A percentile compares a stretch with the other conserved stretches of the same genome.
phyloP scores from a whole-genome alignment of 345 rosid genomes.

The thale cress (Arabidopsis thaliana) region TAIR10.1 NC_003070.9:2067001-2067500 shows the following conservation, averaged over 20 bases:
- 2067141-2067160: slow-evolving; percentile 66
- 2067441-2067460: slow-evolving; percentile 11
- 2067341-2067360: slow-evolving; percentile 4
- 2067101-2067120: neutral
- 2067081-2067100: neutral
- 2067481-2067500: neutral
- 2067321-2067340: slow-evolving; percentile 13
- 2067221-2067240: slow-evolving; percentile 71
- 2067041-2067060: slow-evolving; percentile 63
- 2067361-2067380: slow-evolving; percentile 29
- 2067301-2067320: slow-evolving; percentile 22
- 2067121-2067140: neutral
- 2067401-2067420: neutral
- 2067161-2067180: slow-evolving; percentile 48
- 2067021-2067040: slow-evolving; percentile 64
- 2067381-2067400: neutral
- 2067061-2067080: neutral
- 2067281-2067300: slow-evolving; percentile 20
- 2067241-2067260: slow-evolving; percentile 73
- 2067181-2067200: slow-evolving; percentile 55
- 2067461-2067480: neutral
- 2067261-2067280: slow-evolving; percentile 57
- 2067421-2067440: slow-evolving; percentile 4
- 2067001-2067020: slow-evolving; percentile 66
- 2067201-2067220: slow-evolving; percentile 61